These are phyloP conservation scores for Mycena filopes DNA, from an alignment of 768 basidiomycete genomes.

Conservation along the genomic window DNA sequence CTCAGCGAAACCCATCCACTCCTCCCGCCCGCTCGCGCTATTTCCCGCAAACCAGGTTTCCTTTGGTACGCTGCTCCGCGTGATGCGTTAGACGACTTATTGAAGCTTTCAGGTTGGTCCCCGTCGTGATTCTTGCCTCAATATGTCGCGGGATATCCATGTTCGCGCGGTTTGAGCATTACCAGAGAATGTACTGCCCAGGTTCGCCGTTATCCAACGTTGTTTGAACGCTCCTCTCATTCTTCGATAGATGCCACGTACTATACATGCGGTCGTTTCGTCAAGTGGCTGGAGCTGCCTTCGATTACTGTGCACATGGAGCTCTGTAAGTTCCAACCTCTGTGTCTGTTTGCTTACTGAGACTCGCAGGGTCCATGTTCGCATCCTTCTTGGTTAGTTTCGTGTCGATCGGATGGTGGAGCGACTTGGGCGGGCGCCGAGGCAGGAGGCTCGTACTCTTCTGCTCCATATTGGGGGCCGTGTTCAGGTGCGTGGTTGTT, in stretches of 20 bases:
- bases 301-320: slow-evolving; percentile 14
- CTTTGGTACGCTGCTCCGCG: neutral
- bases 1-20: neutral
- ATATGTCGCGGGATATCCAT: slow-evolving; percentile 22
- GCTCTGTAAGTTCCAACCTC: slow-evolving; percentile 2
- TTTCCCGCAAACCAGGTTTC: neutral
- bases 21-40: neutral
- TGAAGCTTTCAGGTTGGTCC: neutral
- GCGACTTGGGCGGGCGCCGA: slow-evolving; percentile 7
- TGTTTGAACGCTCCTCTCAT: neutral
- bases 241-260: neutral
- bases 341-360: neutral
- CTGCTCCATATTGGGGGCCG: slow-evolving; percentile 1
- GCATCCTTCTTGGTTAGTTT: slow-evolving; percentile 30
- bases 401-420: slow-evolving; percentile 26
- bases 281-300: slow-evolving; percentile 14
- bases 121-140: slow-evolving; percentile 14
- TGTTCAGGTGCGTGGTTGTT: slow-evolving; percentile 13
- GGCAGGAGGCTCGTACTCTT: slow-evolving; percentile 14
- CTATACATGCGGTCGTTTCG: slow-evolving; percentile 15
- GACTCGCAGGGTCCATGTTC: slow-evolving; percentile 15
- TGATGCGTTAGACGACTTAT: neutral
- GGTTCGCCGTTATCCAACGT: neutral
- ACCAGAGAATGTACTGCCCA: slow-evolving; percentile 24
- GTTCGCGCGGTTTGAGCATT: slow-evolving; percentile 21